Evolutionary conservation across 768 basidiomycete genomes (phyloP), one percentile per base, ranked within the genome.

Genomic region (Xerocomellus chrysenteron): DNA sequence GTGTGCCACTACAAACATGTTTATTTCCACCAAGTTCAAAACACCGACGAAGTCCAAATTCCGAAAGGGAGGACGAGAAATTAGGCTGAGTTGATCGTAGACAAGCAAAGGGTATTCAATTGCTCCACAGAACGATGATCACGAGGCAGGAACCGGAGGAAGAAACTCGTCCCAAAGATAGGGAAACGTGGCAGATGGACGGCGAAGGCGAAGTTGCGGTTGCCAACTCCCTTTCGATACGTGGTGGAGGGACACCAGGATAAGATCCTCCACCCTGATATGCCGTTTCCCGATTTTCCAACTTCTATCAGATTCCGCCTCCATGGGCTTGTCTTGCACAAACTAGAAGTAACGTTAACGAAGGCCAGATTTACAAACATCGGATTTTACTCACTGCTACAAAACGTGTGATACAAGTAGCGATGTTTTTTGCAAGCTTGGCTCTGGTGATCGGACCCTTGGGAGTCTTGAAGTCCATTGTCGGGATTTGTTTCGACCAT

Each of bases 141-240:
- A 65, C 28, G 12, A 46, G 12, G 33, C 36, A 39, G 49, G 10
- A 30, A 46, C 11, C 4, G 47, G 41, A 17, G 58, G 16, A 44
- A 24, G 39, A 54, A 50, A 47, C 8, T 50, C 52, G 26, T 52
- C 45, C 44, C 50, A 49, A 11, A 47, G 50, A 28, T 44, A 45
- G 28, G 62, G 41, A 43, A 46, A 5, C 4, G 28, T 4, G 5
- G 49, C 13, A 37, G 11, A 43, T 26, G 62, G 24, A 14, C 8
- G 28, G 17, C 57, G 65, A 14, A 90, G 76, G 66, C 87, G 80
- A 44, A 91, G 72, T 54, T 91, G 88, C 21, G 88, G 87, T 57
- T 92, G 89, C 89, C 89, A 92, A 54, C 84, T 86, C 12, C 90
- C 89, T 72, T 88, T 83, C 13, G 88, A 90, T 50, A 91, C 88